Evolutionary conservation across 768 basidiomycete genomes (phyloP), one percentile per base, ranked within the genome.

Genomic region (Udeniomyces megalosporus): DNA sequence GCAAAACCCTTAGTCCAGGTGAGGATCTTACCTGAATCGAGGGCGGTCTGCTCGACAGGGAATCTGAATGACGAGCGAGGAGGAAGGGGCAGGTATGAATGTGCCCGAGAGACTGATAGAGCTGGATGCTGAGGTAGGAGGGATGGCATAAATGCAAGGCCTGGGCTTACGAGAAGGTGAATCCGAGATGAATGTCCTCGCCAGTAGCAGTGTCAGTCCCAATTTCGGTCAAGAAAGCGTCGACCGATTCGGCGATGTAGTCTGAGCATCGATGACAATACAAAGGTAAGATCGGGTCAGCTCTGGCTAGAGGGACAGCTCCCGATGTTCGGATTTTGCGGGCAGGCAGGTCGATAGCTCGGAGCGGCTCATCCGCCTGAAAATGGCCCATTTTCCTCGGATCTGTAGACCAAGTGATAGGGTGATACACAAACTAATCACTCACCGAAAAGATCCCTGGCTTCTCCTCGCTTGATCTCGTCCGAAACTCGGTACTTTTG

Each of bases 401-500:
- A n/a, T n/a, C n/a, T n/a, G n/a, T n/a, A n/a, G n/a, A n/a, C n/a
- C n/a, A n/a, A n/a, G n/a, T n/a, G n/a, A n/a, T 8, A 8, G 38
- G 17, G 38, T 42, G 17, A 42, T 42, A 8, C 10, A 17, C 38
- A 42, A 42, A 42, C 8, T 17, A 17, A 42, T 12, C 17, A 68
- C 75, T 60, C 59, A 92, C 91, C 88, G 70, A 99, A 97, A 54
- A 99, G 77, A 2, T 80, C 80, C 1, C 79, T 78, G 0, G 85
- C 93, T 71, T 96, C 89, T 44, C 95, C 95, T 1, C 87, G 84
- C 76, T 99, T 99, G 60, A 97, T 79, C 12, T 82, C 76, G 32
- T 95, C 88, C 2, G 93, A 95, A 15, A 99, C 90, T 72, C 85
- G 88, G 77, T 91, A 99, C 73, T 97, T 97, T 71, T 96, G 87